A percentile compares a stretch with the other conserved stretches of the same genome.
These are phyloP conservation scores for Aspergillus sp. DNA, from an alignment of 2,329 filamentous ascomycete species.

Conservation along the genomic window DNA sequence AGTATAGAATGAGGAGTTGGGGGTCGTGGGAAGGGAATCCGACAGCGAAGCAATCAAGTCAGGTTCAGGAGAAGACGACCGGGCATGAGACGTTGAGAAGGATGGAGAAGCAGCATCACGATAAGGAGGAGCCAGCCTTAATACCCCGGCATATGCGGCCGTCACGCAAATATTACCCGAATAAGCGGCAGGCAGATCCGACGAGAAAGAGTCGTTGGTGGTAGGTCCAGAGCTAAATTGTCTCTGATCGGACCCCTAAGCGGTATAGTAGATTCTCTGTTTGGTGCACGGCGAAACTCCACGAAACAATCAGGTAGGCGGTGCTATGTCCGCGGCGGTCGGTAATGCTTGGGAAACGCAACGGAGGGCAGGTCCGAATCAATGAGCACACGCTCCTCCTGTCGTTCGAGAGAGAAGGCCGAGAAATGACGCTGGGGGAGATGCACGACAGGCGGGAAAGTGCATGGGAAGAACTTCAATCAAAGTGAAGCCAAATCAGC, in stretches of 20 bases:
- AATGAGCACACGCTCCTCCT: neutral
- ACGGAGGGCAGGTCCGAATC: neutral
- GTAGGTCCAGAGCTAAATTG: neutral
- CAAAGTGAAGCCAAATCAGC: conserved; percentile 2
- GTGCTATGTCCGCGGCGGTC: neutral
- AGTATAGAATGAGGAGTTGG: conserved; percentile 15
- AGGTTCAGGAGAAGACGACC: conserved; percentile 27
- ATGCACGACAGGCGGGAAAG: neutral
- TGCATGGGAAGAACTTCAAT: neutral
- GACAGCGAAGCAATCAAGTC: conserved; percentile 26
- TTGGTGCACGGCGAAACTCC: neutral
- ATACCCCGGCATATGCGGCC: conserved; percentile 41
- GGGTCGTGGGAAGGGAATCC: conserved; percentile 9
- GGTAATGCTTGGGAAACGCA: neutral
- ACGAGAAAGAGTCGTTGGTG: neutral
- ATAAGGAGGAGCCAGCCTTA: conserved; percentile 44
- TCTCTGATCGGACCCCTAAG: neutral
- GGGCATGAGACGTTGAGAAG: conserved; percentile 30
- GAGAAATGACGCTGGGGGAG: neutral
- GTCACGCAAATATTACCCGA: conserved; percentile 24
- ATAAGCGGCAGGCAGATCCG: neutral
- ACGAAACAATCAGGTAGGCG: neutral
- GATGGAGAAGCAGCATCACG: conserved; percentile 41
- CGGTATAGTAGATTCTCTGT: neutral
- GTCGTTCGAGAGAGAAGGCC: neutral